Evolutionary conservation across 2,329 filamentous ascomycete genomes (phyloP).

Genomic region (Ascochyta clinopodiicola): DNA sequence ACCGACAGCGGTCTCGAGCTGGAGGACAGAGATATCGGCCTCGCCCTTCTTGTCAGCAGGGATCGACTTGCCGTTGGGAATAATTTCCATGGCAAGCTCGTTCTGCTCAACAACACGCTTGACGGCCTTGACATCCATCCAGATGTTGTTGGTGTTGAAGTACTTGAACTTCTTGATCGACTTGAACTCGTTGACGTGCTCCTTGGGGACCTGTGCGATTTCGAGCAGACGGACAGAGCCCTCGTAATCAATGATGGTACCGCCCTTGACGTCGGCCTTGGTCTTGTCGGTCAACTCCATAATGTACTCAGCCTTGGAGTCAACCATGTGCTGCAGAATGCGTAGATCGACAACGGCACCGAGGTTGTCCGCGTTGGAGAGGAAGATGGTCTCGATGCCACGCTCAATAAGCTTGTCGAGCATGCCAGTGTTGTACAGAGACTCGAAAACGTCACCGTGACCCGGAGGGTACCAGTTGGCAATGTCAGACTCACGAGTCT

Average conservation of each 20-base stretch:
- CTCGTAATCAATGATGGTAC: constrained; percentile 99
- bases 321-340: constrained; percentile 99
- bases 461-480: constrained; percentile 98
- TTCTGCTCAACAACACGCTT: constrained; percentile 99
- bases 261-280: constrained; percentile 99
- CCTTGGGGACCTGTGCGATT: constrained; percentile 99
- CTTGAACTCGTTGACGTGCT: constrained; percentile 99
- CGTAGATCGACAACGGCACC: constrained; percentile 96
- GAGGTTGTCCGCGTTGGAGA: constrained; percentile 99
- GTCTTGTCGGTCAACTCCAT: constrained; percentile 99
- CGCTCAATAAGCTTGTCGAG: constrained; percentile 95
- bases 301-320: constrained; percentile 96
- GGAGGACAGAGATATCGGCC: constrained; percentile 94
- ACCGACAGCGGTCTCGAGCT: constrained; percentile 98
- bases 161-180: constrained; percentile 99
- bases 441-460: constrained; percentile 99
- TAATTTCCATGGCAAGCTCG: constrained; percentile 99
- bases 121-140: constrained; percentile 96
- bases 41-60: constrained; percentile 99
- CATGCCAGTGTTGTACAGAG: constrained; percentile 97
- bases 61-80: constrained; percentile 98
- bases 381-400: constrained; percentile 96
- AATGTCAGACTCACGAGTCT: constrained; percentile 84
- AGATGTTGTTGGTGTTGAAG: constrained; percentile 99
- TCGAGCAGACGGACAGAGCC: constrained; percentile 95